These are phyloP conservation scores for Trichoderma aggressivum DNA, from an alignment of 2,329 filamentous ascomycete species.

Conservation along the genomic window DNA sequence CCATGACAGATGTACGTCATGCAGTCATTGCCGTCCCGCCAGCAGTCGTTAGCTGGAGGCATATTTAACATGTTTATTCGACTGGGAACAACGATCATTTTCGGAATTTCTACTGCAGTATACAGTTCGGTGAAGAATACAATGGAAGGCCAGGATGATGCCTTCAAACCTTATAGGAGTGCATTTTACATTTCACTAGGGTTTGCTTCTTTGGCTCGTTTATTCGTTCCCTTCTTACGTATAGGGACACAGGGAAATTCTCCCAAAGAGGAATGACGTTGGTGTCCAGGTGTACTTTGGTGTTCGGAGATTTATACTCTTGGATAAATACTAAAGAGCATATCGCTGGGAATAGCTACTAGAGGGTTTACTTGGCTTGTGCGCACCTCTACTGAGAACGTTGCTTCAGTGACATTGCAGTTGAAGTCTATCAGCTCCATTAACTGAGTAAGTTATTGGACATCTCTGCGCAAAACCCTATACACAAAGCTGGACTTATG, in stretches of 20 bases:
- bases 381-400: no score
- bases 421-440: no score
- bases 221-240: not conserved
- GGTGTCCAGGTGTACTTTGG: not conserved
- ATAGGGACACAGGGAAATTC: constrained; percentile 5
- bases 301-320: not conserved
- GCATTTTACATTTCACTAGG: constrained; percentile 1
- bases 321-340: not conserved
- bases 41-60: not conserved
- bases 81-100: not conserved
- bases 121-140: not conserved
- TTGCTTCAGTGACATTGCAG: no score
- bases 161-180: not conserved
- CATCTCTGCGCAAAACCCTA: no score
- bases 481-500: no score
- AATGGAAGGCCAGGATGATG: not conserved
- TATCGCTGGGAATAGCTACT: not conserved
- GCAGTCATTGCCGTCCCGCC: not conserved
- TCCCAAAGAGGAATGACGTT: not conserved
- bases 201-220: not conserved
- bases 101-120: not conserved
- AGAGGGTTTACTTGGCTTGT: no score
- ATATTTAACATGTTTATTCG: not conserved
- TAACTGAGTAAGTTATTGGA: no score
- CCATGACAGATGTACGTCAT: not conserved